Evolutionary conservation across 2,329 filamentous ascomycete species (phyloP).

Genomic region (Xylaria multiplex): DNA sequence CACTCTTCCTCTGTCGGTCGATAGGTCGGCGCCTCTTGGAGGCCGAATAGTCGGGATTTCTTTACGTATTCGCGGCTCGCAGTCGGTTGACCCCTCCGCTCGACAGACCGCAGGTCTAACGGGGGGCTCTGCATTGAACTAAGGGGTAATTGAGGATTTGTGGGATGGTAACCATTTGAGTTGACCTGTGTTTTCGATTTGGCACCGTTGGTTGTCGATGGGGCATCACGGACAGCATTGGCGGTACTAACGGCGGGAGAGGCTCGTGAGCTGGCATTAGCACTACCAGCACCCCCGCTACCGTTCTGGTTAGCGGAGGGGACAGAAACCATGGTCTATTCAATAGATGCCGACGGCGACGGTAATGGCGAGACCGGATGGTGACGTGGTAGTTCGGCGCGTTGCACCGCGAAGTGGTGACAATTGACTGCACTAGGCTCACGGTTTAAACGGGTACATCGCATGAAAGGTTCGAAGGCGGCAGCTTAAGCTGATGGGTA

Average conservation of each 20-base stretch:
- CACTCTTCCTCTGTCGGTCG: constrained; percentile 92
- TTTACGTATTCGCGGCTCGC: constrained; percentile 80
- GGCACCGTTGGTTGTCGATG: constrained; percentile 47
- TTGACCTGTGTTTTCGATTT: constrained; percentile 65
- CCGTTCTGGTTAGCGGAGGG: constrained; percentile 53
- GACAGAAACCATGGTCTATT: constrained; percentile 53
- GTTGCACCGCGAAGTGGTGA: constrained; percentile 25
- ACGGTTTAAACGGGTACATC: constrained; percentile 43
- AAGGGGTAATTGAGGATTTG: constrained; percentile 62
- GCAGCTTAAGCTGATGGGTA: constrained; percentile 30
- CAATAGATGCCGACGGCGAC: constrained; percentile 18
- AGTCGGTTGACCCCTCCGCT: constrained; percentile 85
- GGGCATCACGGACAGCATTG: constrained; percentile 47
- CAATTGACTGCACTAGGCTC: constrained; percentile 43
- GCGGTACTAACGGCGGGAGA: constrained; percentile 59
- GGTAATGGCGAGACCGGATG: constrained; percentile 7
- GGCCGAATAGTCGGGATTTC: constrained; percentile 80
- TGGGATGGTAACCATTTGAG: constrained; percentile 63
- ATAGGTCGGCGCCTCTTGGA: constrained; percentile 91
- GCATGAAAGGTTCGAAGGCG: constrained; percentile 35
- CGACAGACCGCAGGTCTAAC: constrained; percentile 88
- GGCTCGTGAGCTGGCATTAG: constrained; percentile 62
- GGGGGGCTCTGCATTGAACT: constrained; percentile 68
- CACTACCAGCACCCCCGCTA: constrained; percentile 54
- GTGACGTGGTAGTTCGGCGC: constrained; percentile 23